phyloP scores from a whole-genome alignment of 1,139 yeast species.

The Scheffersomyces quercinus region DNA sequence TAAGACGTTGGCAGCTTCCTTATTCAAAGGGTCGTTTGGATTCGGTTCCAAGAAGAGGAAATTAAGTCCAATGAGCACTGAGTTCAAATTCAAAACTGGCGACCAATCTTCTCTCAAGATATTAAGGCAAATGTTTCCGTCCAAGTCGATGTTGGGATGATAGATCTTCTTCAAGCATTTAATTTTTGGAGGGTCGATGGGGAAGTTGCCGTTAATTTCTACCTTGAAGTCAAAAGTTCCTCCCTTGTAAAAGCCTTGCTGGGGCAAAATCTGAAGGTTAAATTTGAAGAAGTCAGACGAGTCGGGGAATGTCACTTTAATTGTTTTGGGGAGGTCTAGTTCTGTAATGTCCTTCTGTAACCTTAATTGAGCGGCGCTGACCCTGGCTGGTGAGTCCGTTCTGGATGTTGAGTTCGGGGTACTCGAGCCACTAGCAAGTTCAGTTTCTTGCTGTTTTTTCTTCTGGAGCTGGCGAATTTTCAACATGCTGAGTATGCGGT shows the following conservation, averaged over 20 bases:
- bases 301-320: slow-evolving; percentile 56
- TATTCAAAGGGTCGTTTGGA: slow-evolving; percentile 88
- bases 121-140: slow-evolving; percentile 90
- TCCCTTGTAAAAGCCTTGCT: slow-evolving; percentile 72
- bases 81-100: slow-evolving; percentile 82
- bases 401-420: slow-evolving; percentile 8
- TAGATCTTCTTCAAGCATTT: slow-evolving; percentile 70
- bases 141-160: slow-evolving; percentile 90
- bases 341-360: slow-evolving; percentile 66
- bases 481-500: slow-evolving; percentile 17
- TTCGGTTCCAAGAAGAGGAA: slow-evolving; percentile 89
- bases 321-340: slow-evolving; percentile 66
- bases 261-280: slow-evolving; percentile 63
- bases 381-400: slow-evolving; percentile 19
- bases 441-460: slow-evolving; percentile 51
- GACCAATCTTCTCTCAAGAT: slow-evolving; percentile 95
- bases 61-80: slow-evolving; percentile 82
- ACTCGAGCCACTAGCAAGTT: slow-evolving; percentile 16
- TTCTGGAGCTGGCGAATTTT: slow-evolving; percentile 62
- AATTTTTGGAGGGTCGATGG: slow-evolving; percentile 91
- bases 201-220: slow-evolving; percentile 69
- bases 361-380: slow-evolving; percentile 55
- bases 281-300: slow-evolving; percentile 62
- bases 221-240: slow-evolving; percentile 73
- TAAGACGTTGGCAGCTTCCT: slow-evolving; percentile 80